Evolutionary conservation across 176 grass and related monocot species (phyloP).

Genomic region (Oryza officinalis): DNA sequence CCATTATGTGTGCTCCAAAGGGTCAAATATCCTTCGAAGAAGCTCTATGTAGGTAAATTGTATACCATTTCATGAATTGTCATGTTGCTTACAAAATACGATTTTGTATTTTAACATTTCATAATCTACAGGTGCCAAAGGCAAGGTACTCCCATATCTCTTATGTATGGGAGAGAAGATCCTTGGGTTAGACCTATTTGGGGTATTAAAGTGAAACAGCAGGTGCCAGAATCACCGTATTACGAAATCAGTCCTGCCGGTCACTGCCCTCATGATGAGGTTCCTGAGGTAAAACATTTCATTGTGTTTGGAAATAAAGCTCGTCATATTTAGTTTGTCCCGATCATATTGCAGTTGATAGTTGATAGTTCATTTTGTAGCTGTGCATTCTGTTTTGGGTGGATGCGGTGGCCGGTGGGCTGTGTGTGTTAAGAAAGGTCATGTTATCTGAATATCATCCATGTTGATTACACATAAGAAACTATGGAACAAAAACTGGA

Average conservation of each 20-base stretch:
- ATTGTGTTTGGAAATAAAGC: not conserved
- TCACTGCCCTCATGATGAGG: conserved; percentile 97
- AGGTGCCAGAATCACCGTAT: conserved; percentile 83
- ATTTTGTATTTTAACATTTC: conserved; percentile 15
- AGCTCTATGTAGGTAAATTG: conserved; percentile 57
- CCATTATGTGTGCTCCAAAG: conserved; percentile 93
- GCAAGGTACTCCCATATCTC: conserved; percentile 70
- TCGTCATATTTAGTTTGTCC: not conserved
- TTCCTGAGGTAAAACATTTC: conserved; percentile 79
- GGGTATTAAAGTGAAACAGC: conserved; percentile 78
- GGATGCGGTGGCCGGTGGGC: too few species aligned
- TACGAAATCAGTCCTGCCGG: conserved; percentile 96
- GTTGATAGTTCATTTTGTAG: conserved; percentile 1
- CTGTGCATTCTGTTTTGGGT: not conserved
- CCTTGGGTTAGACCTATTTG: conserved; percentile 93
- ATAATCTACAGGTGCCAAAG: conserved; percentile 61
- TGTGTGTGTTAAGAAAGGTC: too few species aligned
- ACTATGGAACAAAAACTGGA: not conserved
- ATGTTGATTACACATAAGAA: not conserved
- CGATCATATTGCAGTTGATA: not conserved
- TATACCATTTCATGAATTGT: not conserved
- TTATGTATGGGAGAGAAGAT: conserved; percentile 98
- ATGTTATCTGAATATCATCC: not conserved
- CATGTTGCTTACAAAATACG: not conserved
- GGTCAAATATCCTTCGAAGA: conserved; percentile 82